Evolutionary conservation across 106 monocot genomes (phyloP), one percentile per base, ranked within the genome.

Genomic region (Dactylorhiza incarnata): DNA sequence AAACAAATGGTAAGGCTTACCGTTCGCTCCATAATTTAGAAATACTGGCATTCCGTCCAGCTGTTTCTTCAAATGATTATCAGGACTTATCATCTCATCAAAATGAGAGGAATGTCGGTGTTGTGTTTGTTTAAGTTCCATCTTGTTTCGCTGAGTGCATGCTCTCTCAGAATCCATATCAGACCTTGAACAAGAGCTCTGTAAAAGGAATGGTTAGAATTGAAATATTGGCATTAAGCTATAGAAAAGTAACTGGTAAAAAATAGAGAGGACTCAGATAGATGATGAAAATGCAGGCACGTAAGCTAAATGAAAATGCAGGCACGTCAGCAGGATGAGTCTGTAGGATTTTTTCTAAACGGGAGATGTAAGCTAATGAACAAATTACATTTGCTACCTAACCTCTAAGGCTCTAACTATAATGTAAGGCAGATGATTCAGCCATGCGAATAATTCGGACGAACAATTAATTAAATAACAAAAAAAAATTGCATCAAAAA

Each of bases 121-220:
- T 6, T 43, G 77, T 59, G 23, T 8, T 13, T 74, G 65, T 20
- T 61, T 75, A 55, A 14, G 52, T 9, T 84, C 81, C 75, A 77
- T 50, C n/a, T 26, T 53, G 73, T 47, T 83, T 77, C 67, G 78
- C 75, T 77, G 81, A 71, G 78, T 80, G 59, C 47, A 81, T 47
- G 48, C 77, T 76, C 93, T 90, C 61, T 88, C 86, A 75, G 79
- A 84, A 74, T 94, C 90, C 72, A 83, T 76, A 3, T 86, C 84
- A 75, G 86, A 87, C 68, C 79, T 86, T 81, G 86, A 86, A 82
- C 93, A 90, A 72, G 88, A 90, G 71, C 87, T 94, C 93, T 94
- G 84, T 75, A 80, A 45, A 78, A 74, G 26, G 48, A 15, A 71
- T 37, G 15, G 48, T 16, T 6, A 52, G 51, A 68, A n/a, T 71